Evolutionary conservation across 2,329 filamentous ascomycete genomes (phyloP).

Genomic region (Sclerotinia glacialis): DNA sequence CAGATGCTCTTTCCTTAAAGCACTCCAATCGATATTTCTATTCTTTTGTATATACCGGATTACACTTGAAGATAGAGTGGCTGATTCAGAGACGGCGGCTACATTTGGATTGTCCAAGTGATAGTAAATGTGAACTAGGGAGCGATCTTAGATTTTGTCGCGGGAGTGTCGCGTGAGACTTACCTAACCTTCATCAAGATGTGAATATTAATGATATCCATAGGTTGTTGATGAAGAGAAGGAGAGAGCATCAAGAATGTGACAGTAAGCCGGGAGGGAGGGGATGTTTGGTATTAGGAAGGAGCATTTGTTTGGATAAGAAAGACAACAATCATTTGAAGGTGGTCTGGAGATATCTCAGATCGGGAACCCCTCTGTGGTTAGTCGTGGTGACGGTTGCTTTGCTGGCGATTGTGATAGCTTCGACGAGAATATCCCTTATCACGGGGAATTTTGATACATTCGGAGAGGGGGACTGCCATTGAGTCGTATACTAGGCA

Average conservation of each 20-base stretch:
- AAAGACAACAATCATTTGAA: background rate
- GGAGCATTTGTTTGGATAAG: constrained; percentile 1
- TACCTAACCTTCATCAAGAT: background rate
- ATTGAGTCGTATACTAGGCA: background rate
- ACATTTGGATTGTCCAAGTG: constrained; percentile 64
- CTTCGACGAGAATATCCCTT: background rate
- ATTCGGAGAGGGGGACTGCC: background rate
- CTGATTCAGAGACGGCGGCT: constrained; percentile 60
- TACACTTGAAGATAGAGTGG: constrained; percentile 67
- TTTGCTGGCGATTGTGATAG: constrained; percentile 9
- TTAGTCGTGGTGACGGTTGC: background rate
- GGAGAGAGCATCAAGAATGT: constrained; percentile 60
- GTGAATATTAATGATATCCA: background rate
- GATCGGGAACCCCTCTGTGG: background rate
- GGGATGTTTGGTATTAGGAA: constrained; percentile 37
- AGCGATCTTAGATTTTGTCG: constrained; percentile 60
- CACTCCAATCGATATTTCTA: constrained; percentile 64
- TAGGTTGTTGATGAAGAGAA: constrained; percentile 57
- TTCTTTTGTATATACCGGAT: constrained; percentile 61
- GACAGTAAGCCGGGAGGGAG: constrained; percentile 41
- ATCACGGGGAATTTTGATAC: background rate
- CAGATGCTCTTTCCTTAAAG: constrained; percentile 68
- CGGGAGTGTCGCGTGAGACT: constrained; percentile 55
- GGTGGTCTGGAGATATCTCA: background rate
- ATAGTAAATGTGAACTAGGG: constrained; percentile 54